A percentile compares a stretch with the other conserved stretches of the same genome.
Conservation (phyloP, 495 filamentous ascomycete species). For the Cudoniella acicularis region DNA sequence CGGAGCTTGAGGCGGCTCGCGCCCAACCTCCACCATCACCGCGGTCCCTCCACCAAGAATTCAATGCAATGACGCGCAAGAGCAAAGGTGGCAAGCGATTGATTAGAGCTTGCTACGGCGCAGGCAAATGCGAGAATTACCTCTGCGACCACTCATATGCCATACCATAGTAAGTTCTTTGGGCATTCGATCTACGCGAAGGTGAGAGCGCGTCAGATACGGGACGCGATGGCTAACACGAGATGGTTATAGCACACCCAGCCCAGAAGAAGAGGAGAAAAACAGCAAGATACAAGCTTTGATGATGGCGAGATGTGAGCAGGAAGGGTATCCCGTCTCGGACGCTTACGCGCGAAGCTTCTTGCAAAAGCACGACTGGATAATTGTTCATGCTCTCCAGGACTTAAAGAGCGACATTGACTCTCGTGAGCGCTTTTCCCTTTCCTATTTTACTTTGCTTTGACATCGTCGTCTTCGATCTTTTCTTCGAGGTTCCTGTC, state of each 20-base stretch:
- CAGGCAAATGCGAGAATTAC: neutral
- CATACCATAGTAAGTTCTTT: neutral
- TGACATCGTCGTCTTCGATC: neutral
- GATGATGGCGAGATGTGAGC: neutral
- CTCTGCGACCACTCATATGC: neutral
- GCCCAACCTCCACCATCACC: neutral
- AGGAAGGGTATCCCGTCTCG: neutral
- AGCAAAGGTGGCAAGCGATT: neutral
- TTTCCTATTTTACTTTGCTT: neutral
- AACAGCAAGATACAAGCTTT: neutral
- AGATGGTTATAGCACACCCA: neutral
- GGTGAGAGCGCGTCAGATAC: neutral
- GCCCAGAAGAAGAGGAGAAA: neutral
- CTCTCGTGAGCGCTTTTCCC: neutral
- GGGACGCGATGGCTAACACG: neutral
- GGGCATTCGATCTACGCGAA: neutral
- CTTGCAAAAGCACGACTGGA: neutral
- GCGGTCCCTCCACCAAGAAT: neutral
- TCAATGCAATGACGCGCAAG: neutral
- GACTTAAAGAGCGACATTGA: slow-evolving; percentile 4
- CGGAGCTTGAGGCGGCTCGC: neutral
- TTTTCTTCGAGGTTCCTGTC: neutral
- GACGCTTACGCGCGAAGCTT: neutral
- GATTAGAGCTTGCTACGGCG: neutral
- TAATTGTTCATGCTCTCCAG: neutral